These are phyloP conservation scores for Beta vulgaris DNA, from an alignment of 148 eudicot species.

Conservation along the genomic window DNA sequence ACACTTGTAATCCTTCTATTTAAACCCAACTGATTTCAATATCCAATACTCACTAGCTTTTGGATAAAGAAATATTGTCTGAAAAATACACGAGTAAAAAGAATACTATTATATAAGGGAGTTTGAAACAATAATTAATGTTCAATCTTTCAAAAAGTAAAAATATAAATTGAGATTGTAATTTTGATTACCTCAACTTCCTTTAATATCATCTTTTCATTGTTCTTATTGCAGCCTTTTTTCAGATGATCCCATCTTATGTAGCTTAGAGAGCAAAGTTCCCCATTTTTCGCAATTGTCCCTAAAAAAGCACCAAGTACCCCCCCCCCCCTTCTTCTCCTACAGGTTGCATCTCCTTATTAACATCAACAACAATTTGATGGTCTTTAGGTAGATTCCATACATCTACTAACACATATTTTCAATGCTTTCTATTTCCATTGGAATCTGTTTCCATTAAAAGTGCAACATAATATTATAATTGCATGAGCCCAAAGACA, in stretches of 20 bases:
- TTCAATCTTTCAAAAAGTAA: no score
- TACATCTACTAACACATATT: background rate
- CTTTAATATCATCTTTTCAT: background rate
- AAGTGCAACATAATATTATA: no score
- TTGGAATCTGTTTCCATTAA: background rate
- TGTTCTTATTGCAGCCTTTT: background rate
- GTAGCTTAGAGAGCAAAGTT: background rate
- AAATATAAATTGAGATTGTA: no score
- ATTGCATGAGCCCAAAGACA: no score
- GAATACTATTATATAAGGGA: no score
- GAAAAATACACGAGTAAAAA: no score
- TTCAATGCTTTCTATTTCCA: background rate
- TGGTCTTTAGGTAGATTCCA: background rate
- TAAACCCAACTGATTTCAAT: no score
- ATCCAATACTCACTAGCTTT: no score
- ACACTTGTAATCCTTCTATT: no score
- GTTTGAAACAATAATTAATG: no score
- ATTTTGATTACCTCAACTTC: no score
- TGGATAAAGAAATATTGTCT: no score
- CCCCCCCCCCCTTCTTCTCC: background rate
- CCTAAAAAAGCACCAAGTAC: background rate
- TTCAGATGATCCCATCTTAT: background rate
- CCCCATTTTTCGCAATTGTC: background rate
- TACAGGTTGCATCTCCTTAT: background rate
- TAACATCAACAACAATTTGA: background rate